Base-by-base conservation (phyloP, 1,139 yeast species). In the Saccharomyces hybrid region DNA sequence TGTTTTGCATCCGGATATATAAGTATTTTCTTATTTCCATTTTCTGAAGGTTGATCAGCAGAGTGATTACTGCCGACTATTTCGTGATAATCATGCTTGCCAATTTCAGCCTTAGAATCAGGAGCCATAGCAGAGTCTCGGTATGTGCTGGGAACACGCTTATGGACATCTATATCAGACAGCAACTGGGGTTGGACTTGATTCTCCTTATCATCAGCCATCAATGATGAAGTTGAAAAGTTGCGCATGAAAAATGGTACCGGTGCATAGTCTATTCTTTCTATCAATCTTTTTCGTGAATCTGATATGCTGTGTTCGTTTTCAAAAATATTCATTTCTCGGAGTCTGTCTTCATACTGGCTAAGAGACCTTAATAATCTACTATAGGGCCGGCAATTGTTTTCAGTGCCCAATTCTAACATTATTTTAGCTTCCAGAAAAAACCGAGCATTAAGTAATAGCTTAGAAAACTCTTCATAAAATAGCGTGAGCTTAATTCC, bases 401-500 rank as follows among this genome's bases (percentile, higher is more conserved):
- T 65, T 30, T 75, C 74, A 2, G 89, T 67, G 0, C 97, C 98
- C 54, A 78, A 71, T 56, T 77, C 75, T 63, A 81, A 82, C 0
- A 90, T 81, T 52, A 80, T 80, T 4, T 75, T 73, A 0, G 97
- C 96, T 60, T 86, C 89, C 5, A 68, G 66, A 53, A 71, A 69
- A 56, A 79, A 79, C 30, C 73, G 73, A 11, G 75, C 59, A 62
- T 87, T 96, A 58, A 86, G 72, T 57, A 76, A 81, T 27, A 63
- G 28, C 30, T 76, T 75, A 2, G 96, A 91, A 71, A 88, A 90
- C 59, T 83, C 88, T 65, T 89, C 96, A 65, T 90, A 93, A 66
- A 79, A 91, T 25, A 82, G 65, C 0, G 97, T 83, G 54, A 88
- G 73, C 48, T 77, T 75, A 42, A 68, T 68, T 0, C 97, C 98